phyloP scores from a whole-genome alignment of 805 yeast species.

The Ogataea neopini region DNA sequence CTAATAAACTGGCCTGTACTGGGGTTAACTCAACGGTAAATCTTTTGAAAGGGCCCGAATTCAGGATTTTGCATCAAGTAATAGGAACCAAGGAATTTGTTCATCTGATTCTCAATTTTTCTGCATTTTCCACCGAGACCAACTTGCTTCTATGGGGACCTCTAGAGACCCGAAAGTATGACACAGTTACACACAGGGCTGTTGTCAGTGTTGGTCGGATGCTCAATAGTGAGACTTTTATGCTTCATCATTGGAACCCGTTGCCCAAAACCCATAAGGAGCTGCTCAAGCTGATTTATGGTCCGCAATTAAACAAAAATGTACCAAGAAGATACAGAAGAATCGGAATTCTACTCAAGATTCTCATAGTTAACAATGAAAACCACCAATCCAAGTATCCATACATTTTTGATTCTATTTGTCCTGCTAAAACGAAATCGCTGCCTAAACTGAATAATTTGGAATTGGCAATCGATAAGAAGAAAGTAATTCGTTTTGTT shows the following conservation, averaged over 20 bases:
- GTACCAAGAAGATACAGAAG: constrained; percentile 29
- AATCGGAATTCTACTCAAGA: constrained; percentile 22
- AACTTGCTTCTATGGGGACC: constrained; percentile 28
- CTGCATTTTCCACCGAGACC: constrained; percentile 31
- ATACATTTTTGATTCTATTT: constrained; percentile 38
- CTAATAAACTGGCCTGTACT: constrained; percentile 33
- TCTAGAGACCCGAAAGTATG: constrained; percentile 6
- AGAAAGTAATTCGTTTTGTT: constrained; percentile 44
- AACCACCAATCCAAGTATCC: constrained; percentile 33
- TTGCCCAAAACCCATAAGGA: constrained; percentile 20
- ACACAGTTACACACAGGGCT: neutral
- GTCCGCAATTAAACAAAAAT: constrained; percentile 12
- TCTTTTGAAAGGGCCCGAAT: constrained; percentile 42
- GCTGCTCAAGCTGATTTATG: constrained; percentile 15
- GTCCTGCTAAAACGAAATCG: constrained; percentile 21
- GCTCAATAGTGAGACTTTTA: constrained; percentile 28
- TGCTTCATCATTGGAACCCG: constrained; percentile 23
- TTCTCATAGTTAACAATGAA: constrained; percentile 37
- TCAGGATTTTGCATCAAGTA: constrained; percentile 43
- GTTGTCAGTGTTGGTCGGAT: constrained; percentile 24
- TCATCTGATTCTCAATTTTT: constrained; percentile 38
- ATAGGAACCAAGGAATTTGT: constrained; percentile 45
- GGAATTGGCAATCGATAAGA: constrained; percentile 34
- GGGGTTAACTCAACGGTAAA: constrained; percentile 41
- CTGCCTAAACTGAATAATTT: constrained; percentile 28